These are phyloP conservation scores for Monilinia fructicola DNA, from an alignment of 2,329 filamentous ascomycete species.

Conservation along the genomic window DNA sequence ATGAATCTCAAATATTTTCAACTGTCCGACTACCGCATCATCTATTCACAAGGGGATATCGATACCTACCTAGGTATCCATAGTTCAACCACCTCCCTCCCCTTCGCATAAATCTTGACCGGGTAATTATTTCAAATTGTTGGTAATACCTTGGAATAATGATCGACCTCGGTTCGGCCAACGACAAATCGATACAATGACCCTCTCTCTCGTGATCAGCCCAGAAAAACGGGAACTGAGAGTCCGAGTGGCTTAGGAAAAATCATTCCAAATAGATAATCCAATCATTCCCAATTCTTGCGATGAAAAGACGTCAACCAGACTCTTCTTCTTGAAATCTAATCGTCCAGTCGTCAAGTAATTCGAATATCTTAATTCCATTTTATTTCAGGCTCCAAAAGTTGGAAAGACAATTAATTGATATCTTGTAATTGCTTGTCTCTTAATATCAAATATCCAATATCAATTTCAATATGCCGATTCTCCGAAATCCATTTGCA, in stretches of 20 bases:
- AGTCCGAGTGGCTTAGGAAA: constrained; percentile 23
- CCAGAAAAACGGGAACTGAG: constrained; percentile 19
- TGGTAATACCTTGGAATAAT: constrained; percentile 3
- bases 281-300: constrained; percentile 14
- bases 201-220: constrained; percentile 21
- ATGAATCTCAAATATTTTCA: constrained; percentile 1
- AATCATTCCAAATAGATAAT: constrained; percentile 4
- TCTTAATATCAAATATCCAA: not conserved
- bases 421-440: constrained; percentile 12
- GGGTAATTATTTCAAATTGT: not conserved
- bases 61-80: no score
- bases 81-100: not conserved
- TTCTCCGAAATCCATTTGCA: constrained; percentile 64
- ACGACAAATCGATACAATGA: not conserved
- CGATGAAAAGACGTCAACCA: constrained; percentile 6
- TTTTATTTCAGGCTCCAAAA: constrained; percentile 7
- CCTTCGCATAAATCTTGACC: not conserved
- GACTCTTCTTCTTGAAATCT: not conserved
- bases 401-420: constrained; percentile 18
- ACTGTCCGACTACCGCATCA: not conserved
- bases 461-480: constrained; percentile 7
- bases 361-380: constrained; percentile 5
- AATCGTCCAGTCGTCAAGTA: constrained; percentile 1
- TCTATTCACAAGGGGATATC: not conserved
- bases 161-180: constrained; percentile 21